Conservation (phyloP, 1,284 basidiomycete genomes). For the Tilletia setariae region DNA sequence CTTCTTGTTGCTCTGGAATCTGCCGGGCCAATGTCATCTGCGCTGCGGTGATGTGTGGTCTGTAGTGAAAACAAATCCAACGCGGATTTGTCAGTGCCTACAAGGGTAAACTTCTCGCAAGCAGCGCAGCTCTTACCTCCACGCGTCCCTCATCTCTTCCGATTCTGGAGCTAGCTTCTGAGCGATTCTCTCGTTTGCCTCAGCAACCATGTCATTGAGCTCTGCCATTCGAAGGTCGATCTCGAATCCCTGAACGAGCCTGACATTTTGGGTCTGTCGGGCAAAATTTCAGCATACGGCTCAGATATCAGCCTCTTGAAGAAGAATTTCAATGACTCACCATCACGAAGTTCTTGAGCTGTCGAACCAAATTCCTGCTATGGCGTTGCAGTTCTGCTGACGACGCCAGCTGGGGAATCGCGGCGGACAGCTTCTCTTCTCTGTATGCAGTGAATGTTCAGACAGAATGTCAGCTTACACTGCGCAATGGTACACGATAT, state of each 20-base stretch:
- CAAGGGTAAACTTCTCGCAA: not conserved
- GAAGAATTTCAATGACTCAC: not conserved
- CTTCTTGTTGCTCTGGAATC: conserved; percentile 34
- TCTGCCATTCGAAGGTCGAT: conserved; percentile 34
- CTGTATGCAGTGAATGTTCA: not conserved
- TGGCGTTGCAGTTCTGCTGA: not conserved
- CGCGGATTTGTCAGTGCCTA: too few relatives aligned
- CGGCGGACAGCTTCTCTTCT: conserved; percentile 1
- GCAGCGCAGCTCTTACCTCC: conserved; percentile 24
- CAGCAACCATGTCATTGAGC: conserved; percentile 31
- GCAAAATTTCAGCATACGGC: not conserved
- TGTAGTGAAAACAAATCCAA: not conserved
- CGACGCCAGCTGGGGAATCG: not conserved
- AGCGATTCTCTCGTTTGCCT: conserved; percentile 37
- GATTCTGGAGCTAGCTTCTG: conserved; percentile 23
- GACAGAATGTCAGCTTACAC: too few relatives aligned
- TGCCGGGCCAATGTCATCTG: conserved; percentile 38
- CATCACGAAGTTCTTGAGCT: conserved; percentile 11
- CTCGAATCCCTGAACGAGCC: conserved; percentile 22
- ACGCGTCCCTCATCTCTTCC: conserved; percentile 38
- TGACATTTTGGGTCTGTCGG: not conserved
- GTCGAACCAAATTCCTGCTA: not conserved
- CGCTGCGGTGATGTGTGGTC: conserved; percentile 35
- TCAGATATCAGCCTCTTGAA: not conserved
- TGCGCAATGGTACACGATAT: too few relatives aligned